Evolutionary conservation across 768 basidiomycete species (phyloP), one percentile per base, ranked within the genome.

Genomic region (Cystobasidium ongulense): DNA sequence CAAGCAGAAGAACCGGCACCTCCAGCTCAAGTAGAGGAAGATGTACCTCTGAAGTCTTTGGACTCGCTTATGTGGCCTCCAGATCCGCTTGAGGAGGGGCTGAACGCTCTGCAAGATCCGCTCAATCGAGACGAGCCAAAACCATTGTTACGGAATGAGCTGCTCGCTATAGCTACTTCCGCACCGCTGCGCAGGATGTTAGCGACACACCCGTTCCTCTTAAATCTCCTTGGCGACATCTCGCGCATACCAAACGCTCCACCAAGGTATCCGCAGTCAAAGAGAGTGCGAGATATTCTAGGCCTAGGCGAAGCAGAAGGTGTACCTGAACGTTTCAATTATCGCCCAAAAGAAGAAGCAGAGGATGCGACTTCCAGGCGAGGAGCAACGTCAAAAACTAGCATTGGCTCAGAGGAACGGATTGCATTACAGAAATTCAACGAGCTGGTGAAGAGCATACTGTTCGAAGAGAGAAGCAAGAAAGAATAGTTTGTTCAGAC

Each of bases 61-160:
- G 31, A 52, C 38, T 39, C 63, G 18, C 72, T 73, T 15, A 31
- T 38, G 43, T 73, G 72, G 72, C 72, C 72, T 27, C 41, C 72
- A 21, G 72, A 73, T 46, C 72, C 72, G 25, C 21, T 64, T 1
- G 62, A 52, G 35, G 72, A 63, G 35, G 43, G 41, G 3, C 36
- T 52, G 18, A 64, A 73, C 25, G 72, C 68, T 17, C 54, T 71
- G 21, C 23, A n/a, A 33, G 68, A 73, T 36, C 72, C 72, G 2
- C 33, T 73, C 18, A 73, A 64, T 50, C 72, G 72, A 4, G 72
- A 73, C 52, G 72, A 73, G 25, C 25, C 63, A 25, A 73, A 73
- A 41, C 72, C 72, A n/a, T 43, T 73, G 11, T 29, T 63, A 23
- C 2, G 36, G 1, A 35, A 27, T 61, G 61, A 73, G 38, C 43